Evolutionary conservation across 2,329 filamentous ascomycete species (phyloP).

Genomic region (Truncatella angustata): DNA sequence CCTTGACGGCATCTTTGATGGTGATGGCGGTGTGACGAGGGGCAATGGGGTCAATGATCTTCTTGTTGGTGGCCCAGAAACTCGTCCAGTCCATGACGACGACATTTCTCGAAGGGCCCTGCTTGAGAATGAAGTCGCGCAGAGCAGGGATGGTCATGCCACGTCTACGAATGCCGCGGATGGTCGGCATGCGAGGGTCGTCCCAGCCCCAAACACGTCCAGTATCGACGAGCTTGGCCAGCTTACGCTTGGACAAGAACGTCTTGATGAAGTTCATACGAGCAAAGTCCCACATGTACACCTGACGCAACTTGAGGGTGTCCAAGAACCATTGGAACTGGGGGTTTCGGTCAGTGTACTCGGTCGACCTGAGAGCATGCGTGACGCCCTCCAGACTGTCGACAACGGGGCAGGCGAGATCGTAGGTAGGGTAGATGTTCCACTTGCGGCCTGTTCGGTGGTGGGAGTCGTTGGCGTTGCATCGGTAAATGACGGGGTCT

Average conservation of each 20-base stretch:
- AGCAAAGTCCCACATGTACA: slow-evolving; percentile 83
- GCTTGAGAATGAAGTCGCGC: slow-evolving; percentile 80
- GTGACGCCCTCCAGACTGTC: slow-evolving; percentile 81
- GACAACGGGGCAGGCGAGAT: slow-evolving; percentile 80
- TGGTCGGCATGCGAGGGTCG: slow-evolving; percentile 82
- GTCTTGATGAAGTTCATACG: slow-evolving; percentile 83
- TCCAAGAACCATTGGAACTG: slow-evolving; percentile 86
- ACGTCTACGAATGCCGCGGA: slow-evolving; percentile 73
- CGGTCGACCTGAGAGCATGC: slow-evolving; percentile 78
- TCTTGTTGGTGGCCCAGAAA: slow-evolving; percentile 75
- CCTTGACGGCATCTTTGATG: slow-evolving; percentile 68
- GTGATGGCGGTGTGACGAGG: slow-evolving; percentile 73
- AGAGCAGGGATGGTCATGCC: slow-evolving; percentile 79
- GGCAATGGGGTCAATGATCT: slow-evolving; percentile 75
- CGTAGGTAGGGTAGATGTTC: slow-evolving; percentile 88
- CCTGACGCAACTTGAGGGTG: slow-evolving; percentile 69
- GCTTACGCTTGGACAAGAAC: slow-evolving; percentile 81
- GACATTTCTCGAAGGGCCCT: slow-evolving; percentile 80
- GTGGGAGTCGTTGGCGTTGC: slow-evolving; percentile 67
- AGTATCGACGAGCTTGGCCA: slow-evolving; percentile 77
- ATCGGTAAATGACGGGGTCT: slow-evolving; percentile 96
- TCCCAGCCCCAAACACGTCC: slow-evolving; percentile 82
- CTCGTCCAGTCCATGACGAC: slow-evolving; percentile 80
- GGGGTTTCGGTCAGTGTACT: slow-evolving; percentile 84
- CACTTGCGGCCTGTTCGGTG: slow-evolving; percentile 77